A percentile compares a stretch with the other conserved stretches of the same genome.
phyloP scores from a whole-genome alignment of 768 basidiomycete genomes.

The Rhizopogon rudus region DNA sequence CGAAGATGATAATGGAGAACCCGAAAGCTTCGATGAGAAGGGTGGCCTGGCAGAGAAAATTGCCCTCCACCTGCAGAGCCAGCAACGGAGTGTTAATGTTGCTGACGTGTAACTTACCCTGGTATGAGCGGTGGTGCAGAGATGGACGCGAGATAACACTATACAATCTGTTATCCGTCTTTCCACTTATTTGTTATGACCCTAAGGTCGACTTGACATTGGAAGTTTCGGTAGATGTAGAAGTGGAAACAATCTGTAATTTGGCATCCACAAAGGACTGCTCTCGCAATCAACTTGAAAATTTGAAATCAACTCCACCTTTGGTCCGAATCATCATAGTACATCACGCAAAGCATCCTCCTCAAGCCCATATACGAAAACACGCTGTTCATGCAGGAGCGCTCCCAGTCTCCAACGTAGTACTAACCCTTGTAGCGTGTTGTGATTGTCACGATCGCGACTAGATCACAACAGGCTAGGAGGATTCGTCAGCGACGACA shows the following conservation, averaged over 20 bases:
- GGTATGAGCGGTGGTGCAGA: not conserved
- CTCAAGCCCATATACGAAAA: no score
- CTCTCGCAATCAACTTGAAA: no score
- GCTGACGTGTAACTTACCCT: not conserved
- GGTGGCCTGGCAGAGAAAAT: conserved; percentile 35
- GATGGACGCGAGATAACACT: not conserved
- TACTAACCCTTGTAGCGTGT: no score
- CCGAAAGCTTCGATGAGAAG: conserved; percentile 40
- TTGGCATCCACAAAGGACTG: no score
- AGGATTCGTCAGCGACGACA: no score
- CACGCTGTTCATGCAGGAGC: no score
- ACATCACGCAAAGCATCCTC: no score
- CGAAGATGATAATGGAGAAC: conserved; percentile 22
- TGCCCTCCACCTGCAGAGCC: conserved; percentile 17
- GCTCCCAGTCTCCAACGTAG: no score
- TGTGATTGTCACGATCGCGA: no score
- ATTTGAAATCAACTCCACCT: no score
- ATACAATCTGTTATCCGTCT: not conserved
- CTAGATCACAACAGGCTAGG: no score
- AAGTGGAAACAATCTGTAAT: not conserved
- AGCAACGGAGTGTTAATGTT: not conserved
- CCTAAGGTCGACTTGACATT: not conserved
- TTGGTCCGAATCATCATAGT: no score
- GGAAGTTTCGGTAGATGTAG: not conserved
- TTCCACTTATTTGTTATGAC: not conserved